Evolutionary conservation across 805 yeast genomes (phyloP), one percentile per base, ranked within the genome.

Genomic region (Cyberlindnera maclurae): DNA sequence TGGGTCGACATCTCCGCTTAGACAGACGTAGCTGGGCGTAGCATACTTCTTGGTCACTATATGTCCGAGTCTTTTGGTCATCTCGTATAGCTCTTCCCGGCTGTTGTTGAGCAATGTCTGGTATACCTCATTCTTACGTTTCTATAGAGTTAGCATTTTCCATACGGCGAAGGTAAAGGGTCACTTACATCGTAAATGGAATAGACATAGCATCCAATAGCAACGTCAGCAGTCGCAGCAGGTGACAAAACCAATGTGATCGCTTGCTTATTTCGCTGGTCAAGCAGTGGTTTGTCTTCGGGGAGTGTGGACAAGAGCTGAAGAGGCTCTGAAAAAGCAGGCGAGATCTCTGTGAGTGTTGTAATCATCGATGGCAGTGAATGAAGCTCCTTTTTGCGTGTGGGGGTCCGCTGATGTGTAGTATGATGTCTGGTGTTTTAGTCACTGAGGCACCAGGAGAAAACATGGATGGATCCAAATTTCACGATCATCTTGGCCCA

Each of bases 51-150:
- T 63, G 4, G 65, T 56, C 0, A 71, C 45, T n/a, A 69, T 45
- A 12, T 54, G 59, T 1, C 75, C 68, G 8, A 73, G 43, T 42
- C 70, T 63, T 26, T 61, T 63, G 0, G 74, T 58, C 29, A 70
- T 45, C 38, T 73, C 79, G 17, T 70, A 56, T 20, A 64, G 41
- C 0, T 51, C 47, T 31, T 67, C 71, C 20, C 61, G 59, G 2
- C 72, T 51, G 37, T 66, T 64, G 39, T 70, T 68, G 22, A 73
- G 52, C 15, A 70, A 52, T 0, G 75, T 66, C 43, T 70, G 72
- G 38, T 62, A 62, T 4, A 67, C 59, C 20, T 63, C 52, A 13
- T 39, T 33, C 37, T 47, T 41, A 31, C 34, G 34, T 6, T 20
- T 17, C 47, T 41, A 40, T 13, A 27, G 10, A 6, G 29, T n/a